Percentiles rank a stretch among this genome's conserved stretches.
These are phyloP conservation scores for Teunomyces tritomae DNA, from an alignment of 805 yeast genomes.

Conservation along the genomic window DNA sequence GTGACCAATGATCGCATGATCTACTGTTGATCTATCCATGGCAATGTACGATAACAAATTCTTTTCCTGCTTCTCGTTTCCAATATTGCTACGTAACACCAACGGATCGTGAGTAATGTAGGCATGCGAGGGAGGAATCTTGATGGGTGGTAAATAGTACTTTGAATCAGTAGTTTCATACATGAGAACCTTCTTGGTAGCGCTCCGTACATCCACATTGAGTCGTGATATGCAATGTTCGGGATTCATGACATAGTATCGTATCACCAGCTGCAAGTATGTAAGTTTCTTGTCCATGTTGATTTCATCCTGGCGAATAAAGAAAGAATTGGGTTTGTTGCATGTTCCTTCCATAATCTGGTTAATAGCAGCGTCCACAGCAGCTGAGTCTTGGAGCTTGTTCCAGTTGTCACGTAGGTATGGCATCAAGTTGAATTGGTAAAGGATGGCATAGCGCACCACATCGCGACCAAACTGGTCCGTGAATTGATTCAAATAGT, in stretches of 20 bases:
- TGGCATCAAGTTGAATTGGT: constrained; percentile 12
- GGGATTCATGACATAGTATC: constrained; percentile 11
- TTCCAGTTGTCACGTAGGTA: constrained; percentile 6
- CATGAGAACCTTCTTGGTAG: constrained; percentile 6
- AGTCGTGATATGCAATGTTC: constrained; percentile 11
- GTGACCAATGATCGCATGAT: not conserved
- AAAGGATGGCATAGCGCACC: constrained; percentile 8
- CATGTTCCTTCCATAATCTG: not conserved
- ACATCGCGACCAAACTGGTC: constrained; percentile 11
- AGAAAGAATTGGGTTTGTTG: constrained; percentile 9
- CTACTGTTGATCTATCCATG: constrained; percentile 6
- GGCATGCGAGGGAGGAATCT: constrained; percentile 2
- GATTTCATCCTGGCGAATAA: constrained; percentile 8
- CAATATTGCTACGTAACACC: constrained; percentile 9
- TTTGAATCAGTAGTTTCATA: constrained; percentile 5
- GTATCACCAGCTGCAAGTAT: constrained; percentile 11
- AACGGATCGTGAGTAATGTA: constrained; percentile 9
- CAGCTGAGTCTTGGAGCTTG: not conserved
- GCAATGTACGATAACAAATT: constrained; percentile 10
- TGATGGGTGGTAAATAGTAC: not conserved
- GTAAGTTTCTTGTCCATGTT: constrained; percentile 6
- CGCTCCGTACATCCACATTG: constrained; percentile 9
- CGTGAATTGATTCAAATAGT: constrained; percentile 12
- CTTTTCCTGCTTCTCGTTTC: constrained; percentile 4
- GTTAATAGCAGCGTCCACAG: not conserved